Evolutionary conservation across 805 yeast species (phyloP).

Genomic region (Pichia exigua): DNA sequence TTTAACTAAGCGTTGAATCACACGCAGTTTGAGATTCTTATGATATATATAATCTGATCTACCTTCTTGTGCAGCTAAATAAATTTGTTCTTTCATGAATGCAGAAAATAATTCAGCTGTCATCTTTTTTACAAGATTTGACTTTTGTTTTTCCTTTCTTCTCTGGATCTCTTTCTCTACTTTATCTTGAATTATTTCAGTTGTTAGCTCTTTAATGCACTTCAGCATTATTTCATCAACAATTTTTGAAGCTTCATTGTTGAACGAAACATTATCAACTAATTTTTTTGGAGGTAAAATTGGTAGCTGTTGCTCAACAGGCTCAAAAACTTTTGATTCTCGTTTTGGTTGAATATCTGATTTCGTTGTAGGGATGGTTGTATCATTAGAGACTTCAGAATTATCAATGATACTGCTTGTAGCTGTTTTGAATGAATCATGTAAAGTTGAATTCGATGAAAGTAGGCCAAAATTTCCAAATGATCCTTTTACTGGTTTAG

Average conservation of each 20-base stretch:
- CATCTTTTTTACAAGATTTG: constrained; percentile 28
- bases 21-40: constrained; percentile 23
- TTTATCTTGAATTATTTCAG: background rate
- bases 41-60: constrained; percentile 38
- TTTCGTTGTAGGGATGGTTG: background rate
- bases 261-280: constrained; percentile 23
- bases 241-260: constrained; percentile 24
- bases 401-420: background rate
- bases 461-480: background rate
- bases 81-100: constrained; percentile 51
- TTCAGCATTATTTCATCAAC: constrained; percentile 18
- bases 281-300: constrained; percentile 15
- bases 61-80: constrained; percentile 33
- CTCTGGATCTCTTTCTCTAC: constrained; percentile 3
- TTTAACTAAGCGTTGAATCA: constrained; percentile 27
- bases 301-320: background rate
- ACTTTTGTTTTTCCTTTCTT: constrained; percentile 19
- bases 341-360: background rate
- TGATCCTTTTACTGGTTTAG: background rate
- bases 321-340: background rate
- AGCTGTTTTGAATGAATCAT: background rate
- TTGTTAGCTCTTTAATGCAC: constrained; percentile 17
- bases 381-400: background rate
- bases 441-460: background rate
- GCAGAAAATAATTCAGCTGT: constrained; percentile 49